phyloP scores from a whole-genome alignment of 345 rosid species.

The Ailanthus altissimus region DNA sequence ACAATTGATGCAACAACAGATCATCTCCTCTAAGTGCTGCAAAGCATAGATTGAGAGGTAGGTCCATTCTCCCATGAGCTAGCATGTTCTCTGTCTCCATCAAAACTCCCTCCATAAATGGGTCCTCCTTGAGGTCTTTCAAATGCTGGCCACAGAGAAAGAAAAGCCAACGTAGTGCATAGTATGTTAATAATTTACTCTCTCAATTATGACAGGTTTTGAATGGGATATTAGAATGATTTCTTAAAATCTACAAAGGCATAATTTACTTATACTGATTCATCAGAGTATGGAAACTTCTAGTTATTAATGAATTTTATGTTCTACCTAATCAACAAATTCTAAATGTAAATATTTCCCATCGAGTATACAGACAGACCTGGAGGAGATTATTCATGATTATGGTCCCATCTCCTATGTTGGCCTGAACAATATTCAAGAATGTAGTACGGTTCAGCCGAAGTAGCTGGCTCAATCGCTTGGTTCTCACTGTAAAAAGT shows the following conservation, averaged over 20 bases:
- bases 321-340: not conserved
- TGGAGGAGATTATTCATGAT: slow-evolving; percentile 92
- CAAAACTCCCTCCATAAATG: slow-evolving; percentile 66
- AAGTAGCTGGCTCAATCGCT: slow-evolving; percentile 80
- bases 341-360: not conserved
- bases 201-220: not conserved
- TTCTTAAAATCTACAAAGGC: not conserved
- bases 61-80: slow-evolving; percentile 74
- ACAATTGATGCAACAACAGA: slow-evolving; percentile 63
- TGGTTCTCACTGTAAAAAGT: slow-evolving; percentile 84
- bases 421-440: slow-evolving; percentile 81
- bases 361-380: slow-evolving; percentile 34
- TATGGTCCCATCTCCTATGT: slow-evolving; percentile 89
- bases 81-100: slow-evolving; percentile 76
- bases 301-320: not conserved
- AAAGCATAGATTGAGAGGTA: slow-evolving; percentile 69
- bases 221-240: not conserved
- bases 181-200: not conserved
- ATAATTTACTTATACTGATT: not conserved
- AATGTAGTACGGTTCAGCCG: slow-evolving; percentile 86
- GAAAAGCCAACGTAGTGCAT: not conserved
- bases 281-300: not conserved
- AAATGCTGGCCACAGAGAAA: slow-evolving; percentile 49
- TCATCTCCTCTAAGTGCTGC: slow-evolving; percentile 88
- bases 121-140: slow-evolving; percentile 67